Evolutionary conservation across 2,329 filamentous ascomycete genomes (phyloP).

Genomic region (Aureobasidium sp.): DNA sequence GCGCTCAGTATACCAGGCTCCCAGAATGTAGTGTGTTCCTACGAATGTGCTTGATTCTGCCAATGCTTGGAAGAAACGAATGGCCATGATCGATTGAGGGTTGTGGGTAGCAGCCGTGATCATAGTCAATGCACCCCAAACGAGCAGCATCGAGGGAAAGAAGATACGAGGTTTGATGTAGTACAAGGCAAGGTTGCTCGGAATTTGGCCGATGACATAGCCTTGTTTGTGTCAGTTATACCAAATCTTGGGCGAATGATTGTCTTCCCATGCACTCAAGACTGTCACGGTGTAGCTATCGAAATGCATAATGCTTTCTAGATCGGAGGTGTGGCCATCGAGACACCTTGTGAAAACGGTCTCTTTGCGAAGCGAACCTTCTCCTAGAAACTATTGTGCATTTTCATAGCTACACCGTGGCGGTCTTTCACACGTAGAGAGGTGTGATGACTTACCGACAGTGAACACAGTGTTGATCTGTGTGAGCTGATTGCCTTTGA

Average conservation of each 20-base stretch:
- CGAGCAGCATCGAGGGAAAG: constrained; percentile 47
- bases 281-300: not conserved
- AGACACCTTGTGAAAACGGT: not conserved
- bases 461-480: constrained; percentile 26
- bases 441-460: constrained; percentile 42
- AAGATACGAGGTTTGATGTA: constrained; percentile 49
- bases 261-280: not conserved
- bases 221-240: constrained; percentile 46
- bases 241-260: constrained; percentile 26
- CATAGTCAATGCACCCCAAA: constrained; percentile 50
- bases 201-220: constrained; percentile 43
- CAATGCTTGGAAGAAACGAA: constrained; percentile 43
- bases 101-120: constrained; percentile 49
- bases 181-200: constrained; percentile 37
- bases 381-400: not conserved
- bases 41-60: constrained; percentile 39
- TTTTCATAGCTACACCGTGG: not conserved
- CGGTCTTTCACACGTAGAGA: no score
- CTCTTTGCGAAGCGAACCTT: not conserved
- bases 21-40: constrained; percentile 14
- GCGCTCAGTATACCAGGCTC: constrained; percentile 13
- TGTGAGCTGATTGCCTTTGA: constrained; percentile 43
- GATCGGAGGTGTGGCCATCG: not conserved
- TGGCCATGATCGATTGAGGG: constrained; percentile 50
- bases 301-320: not conserved